phyloP scores from a whole-genome alignment of 306 rosid species.

The Gastrolobium villosum region DNA sequence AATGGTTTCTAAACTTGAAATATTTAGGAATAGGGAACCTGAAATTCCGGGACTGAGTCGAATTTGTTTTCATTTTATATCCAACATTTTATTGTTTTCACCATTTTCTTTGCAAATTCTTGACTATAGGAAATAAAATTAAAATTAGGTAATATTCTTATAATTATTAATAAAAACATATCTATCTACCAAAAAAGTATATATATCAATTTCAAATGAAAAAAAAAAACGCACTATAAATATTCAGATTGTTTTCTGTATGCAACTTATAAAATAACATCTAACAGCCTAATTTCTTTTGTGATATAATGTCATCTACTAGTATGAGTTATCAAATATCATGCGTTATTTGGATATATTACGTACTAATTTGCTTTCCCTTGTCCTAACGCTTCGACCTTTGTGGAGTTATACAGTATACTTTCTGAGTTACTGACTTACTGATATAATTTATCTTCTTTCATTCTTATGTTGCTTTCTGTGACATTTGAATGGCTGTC shows the following conservation, averaged over 20 bases:
- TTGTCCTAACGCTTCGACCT: not conserved
- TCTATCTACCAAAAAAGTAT: too few relatives aligned
- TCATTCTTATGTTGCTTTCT: slow-evolving; percentile 4
- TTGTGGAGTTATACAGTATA: not conserved
- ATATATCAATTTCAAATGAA: too few relatives aligned
- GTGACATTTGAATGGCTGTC: slow-evolving; percentile 10
- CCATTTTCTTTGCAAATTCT: too few relatives aligned
- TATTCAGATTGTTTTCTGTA: slow-evolving; percentile 11
- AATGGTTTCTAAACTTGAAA: slow-evolving; percentile 5
- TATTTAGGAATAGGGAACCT: slow-evolving; percentile 2
- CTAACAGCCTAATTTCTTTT: not conserved
- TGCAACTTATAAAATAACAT: not conserved
- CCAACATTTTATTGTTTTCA: too few relatives aligned
- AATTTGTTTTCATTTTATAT: not conserved
- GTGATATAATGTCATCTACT: not conserved
- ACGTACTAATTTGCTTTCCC: slow-evolving; percentile 22
- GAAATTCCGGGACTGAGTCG: not conserved
- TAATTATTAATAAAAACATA: too few relatives aligned
- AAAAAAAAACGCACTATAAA: not conserved
- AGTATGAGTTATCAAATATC: slow-evolving; percentile 22
- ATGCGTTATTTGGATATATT: not conserved
- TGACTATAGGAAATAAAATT: too few relatives aligned
- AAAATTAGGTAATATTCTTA: too few relatives aligned
- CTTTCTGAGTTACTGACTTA: not conserved
- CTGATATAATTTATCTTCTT: not conserved